phyloP scores from a whole-genome alignment of 345 rosid genomes.

The Dimocarpus longan region DNA sequence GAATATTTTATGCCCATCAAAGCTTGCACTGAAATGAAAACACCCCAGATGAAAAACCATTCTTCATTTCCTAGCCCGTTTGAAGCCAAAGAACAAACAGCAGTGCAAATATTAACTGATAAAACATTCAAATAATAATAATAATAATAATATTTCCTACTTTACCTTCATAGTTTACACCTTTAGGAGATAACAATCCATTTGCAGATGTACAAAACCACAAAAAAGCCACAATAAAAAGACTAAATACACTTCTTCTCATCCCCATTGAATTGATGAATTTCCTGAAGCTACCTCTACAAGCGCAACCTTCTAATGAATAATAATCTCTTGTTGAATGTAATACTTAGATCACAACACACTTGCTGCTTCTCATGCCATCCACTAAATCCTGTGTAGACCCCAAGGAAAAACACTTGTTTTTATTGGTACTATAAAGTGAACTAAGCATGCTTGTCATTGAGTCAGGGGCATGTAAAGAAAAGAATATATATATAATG shows the following conservation, averaged over 20 bases:
- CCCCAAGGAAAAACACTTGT: slow-evolving; percentile 33
- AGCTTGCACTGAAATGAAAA: slow-evolving; percentile 68
- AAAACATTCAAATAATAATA: slow-evolving; percentile 14
- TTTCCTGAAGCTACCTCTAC: slow-evolving; percentile 20
- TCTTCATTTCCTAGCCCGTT: slow-evolving; percentile 8
- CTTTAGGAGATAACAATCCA: slow-evolving; percentile 81
- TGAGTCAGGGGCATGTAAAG: slow-evolving; percentile 27
- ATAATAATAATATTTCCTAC: not conserved
- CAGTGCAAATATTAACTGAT: not conserved
- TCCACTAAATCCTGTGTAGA: slow-evolving; percentile 54
- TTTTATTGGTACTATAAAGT: slow-evolving; percentile 51
- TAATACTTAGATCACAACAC: slow-evolving; percentile 43
- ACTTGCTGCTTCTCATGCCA: slow-evolving; percentile 49
- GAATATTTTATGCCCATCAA: slow-evolving; percentile 75
- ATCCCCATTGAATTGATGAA: slow-evolving; percentile 36
- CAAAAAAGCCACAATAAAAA: slow-evolving; percentile 39
- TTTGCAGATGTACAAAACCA: slow-evolving; percentile 49
- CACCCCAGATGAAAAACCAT: slow-evolving; percentile 10
- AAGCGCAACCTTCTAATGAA: slow-evolving; percentile 22
- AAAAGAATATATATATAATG: slow-evolving; percentile 30
- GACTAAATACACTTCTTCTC: slow-evolving; percentile 26
- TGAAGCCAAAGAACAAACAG: slow-evolving; percentile 4
- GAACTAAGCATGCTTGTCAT: slow-evolving; percentile 63
- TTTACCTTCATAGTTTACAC: slow-evolving; percentile 90
- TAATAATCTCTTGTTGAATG: slow-evolving; percentile 10